Evolutionary conservation across 768 basidiomycete species (phyloP).

Genomic region (Boletellus ananas): DNA sequence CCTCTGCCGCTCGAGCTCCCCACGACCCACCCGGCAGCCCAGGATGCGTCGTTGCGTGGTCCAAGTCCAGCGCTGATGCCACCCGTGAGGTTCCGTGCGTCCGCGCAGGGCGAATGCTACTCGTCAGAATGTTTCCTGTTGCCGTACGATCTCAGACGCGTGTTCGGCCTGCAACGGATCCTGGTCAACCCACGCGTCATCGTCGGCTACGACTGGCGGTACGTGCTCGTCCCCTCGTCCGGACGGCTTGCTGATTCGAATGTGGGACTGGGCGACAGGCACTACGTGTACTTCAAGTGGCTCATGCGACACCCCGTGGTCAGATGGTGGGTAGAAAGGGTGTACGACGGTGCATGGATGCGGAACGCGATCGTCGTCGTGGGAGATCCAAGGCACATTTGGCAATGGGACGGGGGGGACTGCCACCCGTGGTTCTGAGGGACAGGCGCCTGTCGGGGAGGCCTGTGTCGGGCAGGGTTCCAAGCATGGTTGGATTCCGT

Average conservation of each 20-base stretch:
- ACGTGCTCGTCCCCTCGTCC: not conserved
- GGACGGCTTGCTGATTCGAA: not conserved
- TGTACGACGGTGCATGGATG: slow-evolving; percentile 38
- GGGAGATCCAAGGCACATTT: slow-evolving; percentile 26
- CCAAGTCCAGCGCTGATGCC: slow-evolving; percentile 20
- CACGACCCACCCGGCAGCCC: slow-evolving; percentile 10
- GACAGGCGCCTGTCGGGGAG: not conserved
- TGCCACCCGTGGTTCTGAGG: slow-evolving; percentile 17
- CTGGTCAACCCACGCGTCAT: slow-evolving; percentile 39
- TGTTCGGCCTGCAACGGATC: slow-evolving; percentile 36
- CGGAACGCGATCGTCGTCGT: slow-evolving; percentile 34
- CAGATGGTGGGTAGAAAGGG: slow-evolving; percentile 39
- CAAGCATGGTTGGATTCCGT: too few relatives aligned
- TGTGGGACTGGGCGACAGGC: slow-evolving; percentile 5
- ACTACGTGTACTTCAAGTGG: slow-evolving; percentile 35
- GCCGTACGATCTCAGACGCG: slow-evolving; percentile 41
- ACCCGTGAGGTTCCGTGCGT: slow-evolving; percentile 15
- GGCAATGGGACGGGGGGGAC: slow-evolving; percentile 23
- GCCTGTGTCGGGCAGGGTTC: too few relatives aligned
- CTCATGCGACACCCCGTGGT: slow-evolving; percentile 37
- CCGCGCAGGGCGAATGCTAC: slow-evolving; percentile 15
- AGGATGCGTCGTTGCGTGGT: slow-evolving; percentile 8
- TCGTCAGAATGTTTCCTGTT: slow-evolving; percentile 39
- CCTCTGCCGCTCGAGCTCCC: slow-evolving; percentile 23
- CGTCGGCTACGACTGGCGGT: slow-evolving; percentile 36